phyloP scores from a whole-genome alignment of 2,329 filamentous ascomycete genomes.

The Diaporthe batatas region DNA sequence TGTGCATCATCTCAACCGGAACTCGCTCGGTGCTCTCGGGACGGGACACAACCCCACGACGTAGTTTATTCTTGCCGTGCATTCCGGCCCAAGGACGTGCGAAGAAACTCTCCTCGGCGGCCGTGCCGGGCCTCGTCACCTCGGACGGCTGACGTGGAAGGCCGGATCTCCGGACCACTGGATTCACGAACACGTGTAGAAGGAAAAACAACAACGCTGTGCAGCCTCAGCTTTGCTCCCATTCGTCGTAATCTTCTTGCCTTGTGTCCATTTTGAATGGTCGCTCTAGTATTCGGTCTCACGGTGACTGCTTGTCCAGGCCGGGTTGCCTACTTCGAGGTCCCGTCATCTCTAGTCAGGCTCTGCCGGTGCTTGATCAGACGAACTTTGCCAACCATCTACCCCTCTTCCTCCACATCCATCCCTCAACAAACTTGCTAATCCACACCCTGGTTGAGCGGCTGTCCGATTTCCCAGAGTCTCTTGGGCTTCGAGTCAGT shows the following conservation, averaged over 20 bases:
- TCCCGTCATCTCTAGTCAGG: not conserved
- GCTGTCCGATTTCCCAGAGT: not conserved
- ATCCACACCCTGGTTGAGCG: not conserved
- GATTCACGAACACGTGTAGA: not conserved
- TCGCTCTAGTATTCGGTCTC: not conserved
- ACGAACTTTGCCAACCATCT: conserved; percentile 16
- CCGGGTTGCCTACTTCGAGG: not conserved
- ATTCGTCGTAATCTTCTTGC: not conserved
- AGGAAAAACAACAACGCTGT: not conserved
- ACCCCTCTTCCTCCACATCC: not conserved
- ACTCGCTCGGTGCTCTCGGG: not conserved
- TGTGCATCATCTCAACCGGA: not conserved
- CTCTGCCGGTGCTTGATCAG: not conserved
- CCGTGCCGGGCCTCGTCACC: conserved; percentile 10
- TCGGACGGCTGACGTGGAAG: not conserved
- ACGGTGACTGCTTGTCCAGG: not conserved
- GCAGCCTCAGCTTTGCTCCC: not conserved
- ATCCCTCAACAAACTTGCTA: not conserved
- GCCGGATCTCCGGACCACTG: conserved; percentile 2
- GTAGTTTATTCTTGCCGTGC: not conserved
- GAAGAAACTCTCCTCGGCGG: conserved; percentile 2
- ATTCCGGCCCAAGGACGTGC: conserved; percentile 3
- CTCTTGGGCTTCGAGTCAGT: not conserved
- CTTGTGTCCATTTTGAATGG: not conserved
- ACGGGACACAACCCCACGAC: not conserved